Base-by-base conservation (phyloP, 148 eudicot genomes). In the Cornus kousa region DNA sequence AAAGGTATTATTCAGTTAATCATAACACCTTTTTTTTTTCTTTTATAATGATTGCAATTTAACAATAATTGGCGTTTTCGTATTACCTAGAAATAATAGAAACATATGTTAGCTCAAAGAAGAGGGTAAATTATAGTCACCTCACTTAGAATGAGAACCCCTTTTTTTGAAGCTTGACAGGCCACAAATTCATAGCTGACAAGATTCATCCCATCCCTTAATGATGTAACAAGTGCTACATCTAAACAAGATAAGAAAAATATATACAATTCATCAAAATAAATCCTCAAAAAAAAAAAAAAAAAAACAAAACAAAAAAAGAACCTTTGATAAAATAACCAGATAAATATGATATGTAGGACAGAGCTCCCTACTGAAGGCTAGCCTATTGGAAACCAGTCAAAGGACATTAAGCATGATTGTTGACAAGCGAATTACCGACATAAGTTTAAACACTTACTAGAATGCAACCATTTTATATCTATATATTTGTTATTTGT, bases 121-220 rank as follows among this genome's bases (percentile, higher is more conserved):
- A 57, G 60, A 70, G 74, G 0, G 72, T 9, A 22, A 74, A 74
- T 28, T 5, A 12, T 14, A 16, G 48, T 64, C 86, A 92, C 97
- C 92, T 92, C 97, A 73, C 97, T 92, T 74, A 92, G 89, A 72
- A 92, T 92, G 68, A 92, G 92, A 71, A 92, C 94, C 9, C 94
- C 97, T 83, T 90, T 90, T 76, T 90, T 89, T 62, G 86, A 82
- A 75, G 84, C 92, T 85, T 92, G 97, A 82, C 94, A 92, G 68
- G 94, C 94, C 71, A 92, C 97, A 78, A 89, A 92, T 84, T 92
- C 97, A 32, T 89, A 92, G 80, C 94, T 89, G 74, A 92, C 97
- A 32, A 90, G 89, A 85, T 92, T 92, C 97, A 92, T 92, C 78
- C 97, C 97, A 79, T 92, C 97, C 75, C 94, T 86, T 50, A 92